phyloP scores from a whole-genome alignment of 306 rosid species.

The Oemleria cerasiformis region DNA sequence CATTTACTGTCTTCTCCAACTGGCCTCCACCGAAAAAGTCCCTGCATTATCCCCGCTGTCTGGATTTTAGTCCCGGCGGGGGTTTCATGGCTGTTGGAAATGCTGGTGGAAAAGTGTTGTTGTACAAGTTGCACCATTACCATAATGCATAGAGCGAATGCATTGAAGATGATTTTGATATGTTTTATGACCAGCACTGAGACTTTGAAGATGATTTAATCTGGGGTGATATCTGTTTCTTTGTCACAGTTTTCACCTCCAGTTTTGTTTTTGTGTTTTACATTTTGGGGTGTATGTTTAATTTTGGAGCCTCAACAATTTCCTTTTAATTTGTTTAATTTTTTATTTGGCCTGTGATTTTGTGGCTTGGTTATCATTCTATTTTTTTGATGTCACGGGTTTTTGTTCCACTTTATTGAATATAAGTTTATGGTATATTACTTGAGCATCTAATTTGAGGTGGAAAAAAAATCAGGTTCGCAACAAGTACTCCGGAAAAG shows the following conservation, averaged over 20 bases:
- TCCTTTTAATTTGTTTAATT: too few relatives aligned
- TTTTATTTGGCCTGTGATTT: too few relatives aligned
- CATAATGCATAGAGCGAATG: conserved; percentile 31
- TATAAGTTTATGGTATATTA: conserved; percentile 1
- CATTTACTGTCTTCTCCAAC: conserved; percentile 71
- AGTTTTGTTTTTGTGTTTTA: not conserved
- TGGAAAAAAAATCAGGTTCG: conserved; percentile 59
- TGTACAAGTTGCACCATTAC: conserved; percentile 56
- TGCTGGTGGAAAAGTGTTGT: conserved; percentile 63
- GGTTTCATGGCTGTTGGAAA: conserved; percentile 89
- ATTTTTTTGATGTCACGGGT: not conserved
- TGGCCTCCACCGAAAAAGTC: conserved; percentile 58
- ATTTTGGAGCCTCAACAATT: not conserved
- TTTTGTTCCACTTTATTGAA: not conserved
- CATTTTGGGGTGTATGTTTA: too few relatives aligned
- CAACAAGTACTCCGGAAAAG: conserved; percentile 66
- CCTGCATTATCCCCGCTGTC: conserved; percentile 57
- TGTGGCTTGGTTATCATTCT: not conserved
- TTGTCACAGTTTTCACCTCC: not conserved
- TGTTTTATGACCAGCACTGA: too few relatives aligned
- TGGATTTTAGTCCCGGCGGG: conserved; percentile 89
- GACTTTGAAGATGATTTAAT: not conserved
- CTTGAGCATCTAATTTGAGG: conserved; percentile 34
- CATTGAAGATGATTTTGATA: not conserved
- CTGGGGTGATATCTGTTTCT: not conserved